Base-by-base conservation (phyloP, 2,329 filamentous ascomycete genomes). In the Stylonectria norvegica region DNA sequence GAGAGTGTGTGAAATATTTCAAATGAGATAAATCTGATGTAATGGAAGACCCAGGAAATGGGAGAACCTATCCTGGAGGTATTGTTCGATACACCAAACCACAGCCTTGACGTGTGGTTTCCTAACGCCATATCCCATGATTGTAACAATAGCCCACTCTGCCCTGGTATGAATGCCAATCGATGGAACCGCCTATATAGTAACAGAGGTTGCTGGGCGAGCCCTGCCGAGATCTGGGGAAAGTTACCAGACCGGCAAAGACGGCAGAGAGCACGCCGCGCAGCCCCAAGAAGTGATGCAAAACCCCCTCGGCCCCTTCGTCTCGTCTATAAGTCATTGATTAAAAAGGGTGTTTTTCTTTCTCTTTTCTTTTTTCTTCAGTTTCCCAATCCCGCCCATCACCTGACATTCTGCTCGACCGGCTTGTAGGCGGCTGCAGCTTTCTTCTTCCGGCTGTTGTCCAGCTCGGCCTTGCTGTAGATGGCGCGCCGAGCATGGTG, bases 401-500 rank as follows among this genome's bases (percentile, higher is more conserved):
- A 57, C 38, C 50, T 44, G 28, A 51, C 34, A 39, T 57, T 60
- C 39, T 67, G 64, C n/a, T 59, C 52, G 12, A 67, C 54, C 15
- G 63, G 56, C 50, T 65, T 63, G 52, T 67, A 67, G 17, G 54
- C 42, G 4, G 55, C 36, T 43, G 61, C 52, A 28, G 55, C 52
- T 4, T 42, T 34, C 43, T 58, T 58, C 45, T 49, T 60, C 53
- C 49, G 57, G 61, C 71, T 75, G 53, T 68, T 68, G 51, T 74
- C 68, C 25, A 79, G 61, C 60, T 79, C 76, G 12, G 77, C 73
- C 52, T 73, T 73, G 61, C 73, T 77, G 64, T 80, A 81, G 59
- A 73, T 74, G 10, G 68, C 75, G 75, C 77, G 23, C 77, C 77
- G 8, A 66, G 49, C 59, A 81, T 67, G 5, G 77, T 77, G 17